Base-by-base conservation (phyloP, 2,329 filamentous ascomycete species). In the Fusarium foetens region DNA sequence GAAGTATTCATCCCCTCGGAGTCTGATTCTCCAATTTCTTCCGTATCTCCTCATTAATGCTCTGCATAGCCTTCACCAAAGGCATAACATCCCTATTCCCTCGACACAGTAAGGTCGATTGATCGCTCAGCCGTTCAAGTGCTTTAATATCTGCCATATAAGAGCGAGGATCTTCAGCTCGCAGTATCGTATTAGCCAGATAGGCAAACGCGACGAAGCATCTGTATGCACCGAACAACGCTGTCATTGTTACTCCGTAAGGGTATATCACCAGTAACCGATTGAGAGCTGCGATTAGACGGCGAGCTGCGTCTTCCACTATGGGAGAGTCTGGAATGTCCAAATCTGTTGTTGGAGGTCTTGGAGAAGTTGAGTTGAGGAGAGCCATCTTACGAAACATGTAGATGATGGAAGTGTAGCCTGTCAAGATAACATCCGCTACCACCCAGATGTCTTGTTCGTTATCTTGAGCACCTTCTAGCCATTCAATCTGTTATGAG, bases 381-480 rank as follows among this genome's bases (percentile, higher is more conserved):
- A 77, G 65, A 25, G 70, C 70, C 68, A 76, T 76, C 52, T 80
- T 81, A 51, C 79, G 76, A 25, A 80, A 78, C 78, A 81, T 81
- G 66, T 79, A 81, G 33, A 81, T 76, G 52, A 80, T 75, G 57
- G 73, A 77, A 8, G 77, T 79, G 45, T 79, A 79, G 2, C 78
- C 77, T 0, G 76, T 78, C 9, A 81, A 59, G 9, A 77, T 67
- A n/a, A 78, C 70, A 29, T 81, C 79, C 16, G 66, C 70, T 3
- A 79, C 69, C 8, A 73, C 62, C 79, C 79, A 80, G 0, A 74
- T 62, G 5, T 80, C 74, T 16, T 71, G 60, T n/a, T 72, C 70
- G 11, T 69, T 74, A 3, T 71, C 55, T 9, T 72, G 66, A 5
- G 66, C 62, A 19, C 63, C 59, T 13, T 67, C 68, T 4, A 78